Evolutionary conservation across 2,329 filamentous ascomycete species (phyloP).

Genomic region (Exophiala sp.): DNA sequence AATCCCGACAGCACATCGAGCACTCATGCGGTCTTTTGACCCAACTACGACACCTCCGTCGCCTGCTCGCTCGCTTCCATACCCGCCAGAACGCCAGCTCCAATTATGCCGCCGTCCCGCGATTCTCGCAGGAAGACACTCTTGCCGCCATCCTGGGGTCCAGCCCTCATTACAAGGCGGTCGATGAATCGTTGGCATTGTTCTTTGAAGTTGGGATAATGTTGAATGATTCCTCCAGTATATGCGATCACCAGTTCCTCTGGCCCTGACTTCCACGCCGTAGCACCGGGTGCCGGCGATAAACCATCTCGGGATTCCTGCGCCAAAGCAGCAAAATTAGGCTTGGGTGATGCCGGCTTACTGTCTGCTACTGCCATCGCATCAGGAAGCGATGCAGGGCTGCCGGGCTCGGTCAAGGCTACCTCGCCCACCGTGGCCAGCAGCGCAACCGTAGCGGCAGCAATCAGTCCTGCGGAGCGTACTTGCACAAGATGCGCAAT

Average conservation of each 20-base stretch:
- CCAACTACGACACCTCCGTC: neutral
- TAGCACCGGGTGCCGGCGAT: constrained; percentile 27
- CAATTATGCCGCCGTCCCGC: constrained; percentile 51
- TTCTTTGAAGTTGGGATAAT: constrained; percentile 66
- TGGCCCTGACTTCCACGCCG: constrained; percentile 31
- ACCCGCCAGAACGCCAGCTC: constrained; percentile 50
- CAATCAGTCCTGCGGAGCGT: constrained; percentile 67
- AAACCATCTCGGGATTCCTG: constrained; percentile 15
- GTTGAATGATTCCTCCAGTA: constrained; percentile 72
- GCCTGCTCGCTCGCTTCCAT: constrained; percentile 34
- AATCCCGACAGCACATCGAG: too few species aligned
- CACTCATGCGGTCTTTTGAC: neutral
- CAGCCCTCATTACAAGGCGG: constrained; percentile 43
- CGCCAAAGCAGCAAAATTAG: constrained; percentile 7
- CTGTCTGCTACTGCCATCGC: constrained; percentile 17
- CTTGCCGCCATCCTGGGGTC: constrained; percentile 43
- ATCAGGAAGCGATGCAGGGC: constrained; percentile 16
- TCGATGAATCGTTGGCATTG: constrained; percentile 67
- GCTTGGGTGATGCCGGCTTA: constrained; percentile 19
- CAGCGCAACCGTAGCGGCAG: constrained; percentile 65
- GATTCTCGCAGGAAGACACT: constrained; percentile 49
- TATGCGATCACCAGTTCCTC: constrained; percentile 70
- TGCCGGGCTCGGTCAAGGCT: constrained; percentile 21
- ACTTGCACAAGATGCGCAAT: constrained; percentile 66
- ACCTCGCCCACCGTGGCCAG: constrained; percentile 65